Percentiles rank a stretch among this genome's conserved stretches.
phyloP scores from a whole-genome alignment of 495 filamentous ascomycete species.

The Neurospora pannonica region DNA sequence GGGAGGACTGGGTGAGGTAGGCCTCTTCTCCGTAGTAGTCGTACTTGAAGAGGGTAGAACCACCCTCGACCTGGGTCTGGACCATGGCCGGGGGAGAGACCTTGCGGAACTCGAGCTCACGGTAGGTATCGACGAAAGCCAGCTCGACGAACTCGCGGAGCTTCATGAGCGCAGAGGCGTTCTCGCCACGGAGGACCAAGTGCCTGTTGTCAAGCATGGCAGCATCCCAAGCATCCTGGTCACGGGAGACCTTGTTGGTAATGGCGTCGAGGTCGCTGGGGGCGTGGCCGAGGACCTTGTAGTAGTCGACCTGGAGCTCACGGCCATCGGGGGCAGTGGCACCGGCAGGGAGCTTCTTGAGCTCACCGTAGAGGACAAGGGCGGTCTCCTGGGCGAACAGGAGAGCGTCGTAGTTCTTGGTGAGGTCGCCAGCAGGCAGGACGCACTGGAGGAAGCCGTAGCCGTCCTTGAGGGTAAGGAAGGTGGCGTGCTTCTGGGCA shows the following conservation, averaged over 20 bases:
- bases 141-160: slow-evolving; percentile 75
- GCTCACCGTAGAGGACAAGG: slow-evolving; percentile 78
- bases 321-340: slow-evolving; percentile 76
- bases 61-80: slow-evolving; percentile 98
- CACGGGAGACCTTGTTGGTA: slow-evolving; percentile 75
- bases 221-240: slow-evolving; percentile 60
- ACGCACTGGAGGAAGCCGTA: slow-evolving; percentile 88
- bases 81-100: slow-evolving; percentile 93
- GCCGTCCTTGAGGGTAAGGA: slow-evolving; percentile 80
- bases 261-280: slow-evolving; percentile 88
- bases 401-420: slow-evolving; percentile 86
- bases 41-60: slow-evolving; percentile 86
- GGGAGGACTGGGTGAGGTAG: slow-evolving; percentile 93
- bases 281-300: slow-evolving; percentile 72
- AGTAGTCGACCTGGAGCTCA: slow-evolving; percentile 93
- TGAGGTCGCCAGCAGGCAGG: slow-evolving; percentile 63
- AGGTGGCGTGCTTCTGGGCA: slow-evolving; percentile 77
- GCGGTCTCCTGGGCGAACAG: slow-evolving; percentile 85
- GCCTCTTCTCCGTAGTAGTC: slow-evolving; percentile 92
- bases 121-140: slow-evolving; percentile 76
- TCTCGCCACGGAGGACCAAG: slow-evolving; percentile 83
- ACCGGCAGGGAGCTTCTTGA: slow-evolving; percentile 72
- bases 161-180: slow-evolving; percentile 79
- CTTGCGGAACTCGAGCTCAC: slow-evolving; percentile 68
- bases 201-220: slow-evolving; percentile 86